A percentile compares a stretch with the other conserved stretches of the same genome.
phyloP scores from a whole-genome alignment of 192 early-diverging fungal species.

The Entomortierella lignicola region DNA sequence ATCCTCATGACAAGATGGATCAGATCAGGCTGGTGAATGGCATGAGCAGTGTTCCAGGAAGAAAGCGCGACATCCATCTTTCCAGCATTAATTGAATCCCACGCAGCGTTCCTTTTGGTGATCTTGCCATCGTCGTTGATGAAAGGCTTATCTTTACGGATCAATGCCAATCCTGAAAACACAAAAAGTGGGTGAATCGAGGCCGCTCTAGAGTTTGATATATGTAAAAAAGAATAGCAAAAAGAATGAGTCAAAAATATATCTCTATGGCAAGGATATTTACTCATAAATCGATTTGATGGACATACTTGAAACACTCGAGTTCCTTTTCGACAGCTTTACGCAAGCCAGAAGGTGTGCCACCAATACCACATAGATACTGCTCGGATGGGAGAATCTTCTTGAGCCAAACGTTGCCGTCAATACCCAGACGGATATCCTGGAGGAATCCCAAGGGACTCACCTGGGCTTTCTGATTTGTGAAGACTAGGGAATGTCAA shows the following conservation, averaged over 20 bases:
- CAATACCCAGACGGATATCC: constrained; percentile 80
- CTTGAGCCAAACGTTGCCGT: constrained; percentile 84
- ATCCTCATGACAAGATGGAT: constrained; percentile 76
- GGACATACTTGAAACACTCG: constrained; percentile 66
- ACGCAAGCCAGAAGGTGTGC: constrained; percentile 68
- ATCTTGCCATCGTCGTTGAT: constrained; percentile 72
- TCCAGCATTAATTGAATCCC: constrained; percentile 75
- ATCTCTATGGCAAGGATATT: too few relatives aligned
- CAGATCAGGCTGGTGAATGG: constrained; percentile 71
- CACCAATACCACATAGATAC: constrained; percentile 72
- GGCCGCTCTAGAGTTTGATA: constrained; percentile 54
- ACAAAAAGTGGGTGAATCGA: constrained; percentile 83
- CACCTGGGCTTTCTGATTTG: constrained; percentile 27
- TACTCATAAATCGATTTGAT: too few relatives aligned
- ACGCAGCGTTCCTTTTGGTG: constrained; percentile 68
- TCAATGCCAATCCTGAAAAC: constrained; percentile 76
- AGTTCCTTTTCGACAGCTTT: constrained; percentile 75
- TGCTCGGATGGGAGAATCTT: constrained; percentile 73
- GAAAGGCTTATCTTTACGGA: constrained; percentile 78
- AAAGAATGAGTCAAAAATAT: too few relatives aligned
- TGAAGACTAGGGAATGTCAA: constrained; percentile 22
- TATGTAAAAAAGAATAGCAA: background rate
- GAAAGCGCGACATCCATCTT: constrained; percentile 68
- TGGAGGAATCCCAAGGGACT: constrained; percentile 65
- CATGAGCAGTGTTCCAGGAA: constrained; percentile 64